A percentile compares a stretch with the other conserved stretches of the same genome.
phyloP scores from a whole-genome alignment of 768 basidiomycete species.

The Podaxis sp. region DNA sequence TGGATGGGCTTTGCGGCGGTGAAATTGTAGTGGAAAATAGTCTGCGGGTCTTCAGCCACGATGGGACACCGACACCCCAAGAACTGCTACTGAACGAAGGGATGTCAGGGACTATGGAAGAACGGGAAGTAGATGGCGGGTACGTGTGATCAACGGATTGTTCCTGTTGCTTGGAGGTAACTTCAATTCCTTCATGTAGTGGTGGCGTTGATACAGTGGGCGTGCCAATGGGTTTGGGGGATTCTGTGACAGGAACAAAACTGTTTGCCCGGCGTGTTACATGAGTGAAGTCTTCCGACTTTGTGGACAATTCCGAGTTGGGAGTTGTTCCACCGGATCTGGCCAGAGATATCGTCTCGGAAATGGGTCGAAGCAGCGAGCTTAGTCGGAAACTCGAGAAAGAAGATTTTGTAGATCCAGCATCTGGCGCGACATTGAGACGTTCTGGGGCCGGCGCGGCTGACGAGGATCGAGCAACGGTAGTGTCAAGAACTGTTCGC shows the following conservation, averaged over 20 bases:
- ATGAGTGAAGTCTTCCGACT: slow-evolving; percentile 67
- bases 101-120: slow-evolving; percentile 42
- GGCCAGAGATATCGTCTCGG: slow-evolving; percentile 37
- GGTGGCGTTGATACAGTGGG: slow-evolving; percentile 3
- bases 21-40: slow-evolving; percentile 27
- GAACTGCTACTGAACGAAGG: slow-evolving; percentile 42
- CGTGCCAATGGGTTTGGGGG: slow-evolving; percentile 26
- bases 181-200: slow-evolving; percentile 10
- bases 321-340: slow-evolving; percentile 19
- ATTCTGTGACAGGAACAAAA: slow-evolving; percentile 58
- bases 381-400: slow-evolving; percentile 58
- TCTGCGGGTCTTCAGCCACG: slow-evolving; percentile 59
- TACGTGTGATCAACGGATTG: slow-evolving; percentile 61
- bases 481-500: slow-evolving; percentile 56
- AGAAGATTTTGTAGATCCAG: slow-evolving; percentile 14
- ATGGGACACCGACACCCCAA: slow-evolving; percentile 69
- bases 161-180: slow-evolving; percentile 16
- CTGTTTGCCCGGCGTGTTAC: slow-evolving; percentile 51
- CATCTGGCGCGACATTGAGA: slow-evolving; percentile 15
- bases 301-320: slow-evolving; percentile 28
- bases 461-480: slow-evolving; percentile 32
- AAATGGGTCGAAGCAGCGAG: slow-evolving; percentile 64
- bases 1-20: slow-evolving; percentile 21
- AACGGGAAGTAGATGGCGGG: slow-evolving; percentile 63
- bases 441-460: slow-evolving; percentile 28